phyloP scores from a whole-genome alignment of 345 rosid genomes.

The Arabidopsis thaliana region TAIR10.1 NC_003074.8:6634001-6634500 shows the following conservation, averaged over 20 bases:
- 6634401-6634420: constrained; percentile 81
- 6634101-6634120: constrained; percentile 75
- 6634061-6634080: constrained; percentile 98
- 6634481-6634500: constrained; percentile 82
- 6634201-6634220: constrained; percentile 10
- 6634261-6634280: constrained; percentile 2
- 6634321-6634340: constrained; percentile 32
- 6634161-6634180: constrained; percentile 17
- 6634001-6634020: constrained; percentile 93
- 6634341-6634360: constrained; percentile 94
- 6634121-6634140: constrained; percentile 76
- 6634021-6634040: constrained; percentile 86
- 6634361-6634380: constrained; percentile 99
- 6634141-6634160: constrained; percentile 13
- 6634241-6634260: constrained; percentile 18
- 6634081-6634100: constrained; percentile 87
- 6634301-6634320: constrained; percentile 8
- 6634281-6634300: not conserved
- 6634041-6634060: constrained; percentile 86
- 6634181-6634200: constrained; percentile 23
- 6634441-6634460: constrained; percentile 88
- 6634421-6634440: constrained; percentile 85
- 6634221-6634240: constrained; percentile 14
- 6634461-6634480: constrained; percentile 91
- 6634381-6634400: constrained; percentile 88